Evolutionary conservation across 2,329 filamentous ascomycete species (phyloP).

Genomic region (Fusarium pininemorale): DNA sequence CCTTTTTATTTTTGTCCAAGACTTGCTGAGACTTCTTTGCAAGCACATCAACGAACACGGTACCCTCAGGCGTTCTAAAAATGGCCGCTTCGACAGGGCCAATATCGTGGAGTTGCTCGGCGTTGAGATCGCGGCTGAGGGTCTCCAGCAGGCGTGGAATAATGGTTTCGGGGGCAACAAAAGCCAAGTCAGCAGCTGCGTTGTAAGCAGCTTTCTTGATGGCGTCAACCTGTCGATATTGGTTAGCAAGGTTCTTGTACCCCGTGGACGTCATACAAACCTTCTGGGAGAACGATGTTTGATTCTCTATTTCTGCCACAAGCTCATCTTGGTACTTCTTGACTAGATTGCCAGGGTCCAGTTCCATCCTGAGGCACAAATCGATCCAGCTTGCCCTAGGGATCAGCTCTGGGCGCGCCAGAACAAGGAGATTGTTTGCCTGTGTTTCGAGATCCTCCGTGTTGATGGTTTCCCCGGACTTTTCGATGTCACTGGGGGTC

Average conservation of each 20-base stretch:
- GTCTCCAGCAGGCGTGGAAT: constrained; percentile 79
- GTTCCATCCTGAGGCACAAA: constrained; percentile 78
- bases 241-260: constrained; percentile 10
- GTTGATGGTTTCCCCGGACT: constrained; percentile 54
- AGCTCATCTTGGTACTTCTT: constrained; percentile 69
- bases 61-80: constrained; percentile 88
- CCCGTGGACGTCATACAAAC: constrained; percentile 51
- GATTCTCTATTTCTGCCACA: constrained; percentile 70
- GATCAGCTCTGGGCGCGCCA: constrained; percentile 81
- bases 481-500: constrained; percentile 59
- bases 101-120: constrained; percentile 73
- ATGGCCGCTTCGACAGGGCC: constrained; percentile 93
- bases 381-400: constrained; percentile 89
- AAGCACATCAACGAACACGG: constrained; percentile 88
- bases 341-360: constrained; percentile 85
- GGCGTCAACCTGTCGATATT: constrained; percentile 37
- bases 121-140: constrained; percentile 77
- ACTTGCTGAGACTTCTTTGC: constrained; percentile 78
- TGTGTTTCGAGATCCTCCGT: constrained; percentile 69
- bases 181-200: constrained; percentile 89
- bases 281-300: constrained; percentile 60
- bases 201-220: constrained; percentile 79
- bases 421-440: constrained; percentile 78
- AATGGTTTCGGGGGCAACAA: constrained; percentile 87
- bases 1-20: constrained; percentile 88